These are phyloP conservation scores for Berberis thunbergii DNA, from an alignment of 164 flowering plant genomes.

Conservation along the genomic window DNA sequence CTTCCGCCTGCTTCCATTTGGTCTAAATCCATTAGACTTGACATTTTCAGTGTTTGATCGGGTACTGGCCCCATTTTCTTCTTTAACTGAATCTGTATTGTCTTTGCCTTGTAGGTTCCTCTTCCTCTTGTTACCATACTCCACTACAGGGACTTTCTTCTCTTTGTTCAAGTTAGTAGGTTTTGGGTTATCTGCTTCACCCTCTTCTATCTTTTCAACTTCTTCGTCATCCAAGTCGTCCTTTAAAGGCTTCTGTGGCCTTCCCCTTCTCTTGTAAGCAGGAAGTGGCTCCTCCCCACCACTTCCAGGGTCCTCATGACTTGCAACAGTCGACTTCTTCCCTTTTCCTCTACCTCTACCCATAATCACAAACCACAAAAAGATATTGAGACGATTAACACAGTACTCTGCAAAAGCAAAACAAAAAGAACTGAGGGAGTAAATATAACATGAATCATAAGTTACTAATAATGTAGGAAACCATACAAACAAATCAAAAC, in stretches of 20 bases:
- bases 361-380: slow-evolving; percentile 24
- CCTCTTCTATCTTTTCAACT: slow-evolving; percentile 37
- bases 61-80: slow-evolving; percentile 32
- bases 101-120: slow-evolving; percentile 36
- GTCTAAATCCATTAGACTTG: slow-evolving; percentile 57
- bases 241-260: slow-evolving; percentile 67
- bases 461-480: too few species aligned
- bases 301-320: slow-evolving; percentile 57
- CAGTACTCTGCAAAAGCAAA: slow-evolving; percentile 18
- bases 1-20: slow-evolving; percentile 60
- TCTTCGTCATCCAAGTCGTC: slow-evolving; percentile 58
- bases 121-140: slow-evolving; percentile 60
- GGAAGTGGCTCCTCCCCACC: slow-evolving; percentile 71
- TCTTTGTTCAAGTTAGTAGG: slow-evolving; percentile 23
- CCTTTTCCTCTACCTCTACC: slow-evolving; percentile 85
- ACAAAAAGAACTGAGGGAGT: not conserved
- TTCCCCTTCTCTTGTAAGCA: slow-evolving; percentile 63
- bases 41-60: slow-evolving; percentile 19
- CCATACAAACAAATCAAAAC: too few species aligned
- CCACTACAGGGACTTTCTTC: slow-evolving; percentile 20
- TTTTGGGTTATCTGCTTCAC: slow-evolving; percentile 33
- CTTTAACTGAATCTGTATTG: slow-evolving; percentile 28
- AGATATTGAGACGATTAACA: slow-evolving; percentile 5
- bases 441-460: not conserved
- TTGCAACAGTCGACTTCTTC: slow-evolving; percentile 40